These are phyloP conservation scores for Quercus glauca DNA, from an alignment of 306 rosid genomes.

Conservation along the genomic window DNA sequence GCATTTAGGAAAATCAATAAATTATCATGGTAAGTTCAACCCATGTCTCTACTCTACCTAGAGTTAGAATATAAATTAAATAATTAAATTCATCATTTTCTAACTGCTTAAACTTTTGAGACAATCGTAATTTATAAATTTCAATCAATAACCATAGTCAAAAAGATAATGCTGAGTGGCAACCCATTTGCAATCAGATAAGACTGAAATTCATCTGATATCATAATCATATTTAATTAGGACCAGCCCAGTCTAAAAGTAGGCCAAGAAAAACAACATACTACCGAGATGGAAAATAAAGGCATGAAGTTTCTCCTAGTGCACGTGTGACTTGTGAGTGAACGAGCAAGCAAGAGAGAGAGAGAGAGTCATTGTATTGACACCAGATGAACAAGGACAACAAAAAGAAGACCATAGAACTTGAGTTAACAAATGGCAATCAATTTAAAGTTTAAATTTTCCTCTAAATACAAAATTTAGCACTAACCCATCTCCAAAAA, in stretches of 20 bases:
- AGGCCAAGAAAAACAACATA: not conserved
- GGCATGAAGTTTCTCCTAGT: not conserved
- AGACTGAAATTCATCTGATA: not conserved
- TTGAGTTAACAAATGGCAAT: not conserved
- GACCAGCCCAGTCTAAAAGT: not conserved
- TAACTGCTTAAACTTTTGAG: too few relatives aligned
- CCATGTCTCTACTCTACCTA: too few relatives aligned
- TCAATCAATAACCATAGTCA: not conserved
- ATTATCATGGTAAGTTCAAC: too few relatives aligned
- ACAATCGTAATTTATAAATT: too few relatives aligned
- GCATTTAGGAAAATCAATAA: too few relatives aligned
- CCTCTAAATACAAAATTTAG: not conserved
- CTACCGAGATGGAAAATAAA: not conserved
- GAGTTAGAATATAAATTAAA: too few relatives aligned
- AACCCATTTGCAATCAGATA: not conserved
- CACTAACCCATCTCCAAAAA: not conserved
- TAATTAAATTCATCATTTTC: too few relatives aligned
- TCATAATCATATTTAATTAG: not conserved
- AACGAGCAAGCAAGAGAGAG: not conserved
- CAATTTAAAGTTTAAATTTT: not conserved
- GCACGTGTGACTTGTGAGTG: not conserved
- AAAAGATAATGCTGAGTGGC: not conserved
- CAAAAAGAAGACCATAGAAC: not conserved
- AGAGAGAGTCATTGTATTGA: constrained; percentile 1
- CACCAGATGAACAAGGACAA: not conserved